phyloP scores from a whole-genome alignment of 257 asterid genomes.

The Thymus mandschuricus region DNA sequence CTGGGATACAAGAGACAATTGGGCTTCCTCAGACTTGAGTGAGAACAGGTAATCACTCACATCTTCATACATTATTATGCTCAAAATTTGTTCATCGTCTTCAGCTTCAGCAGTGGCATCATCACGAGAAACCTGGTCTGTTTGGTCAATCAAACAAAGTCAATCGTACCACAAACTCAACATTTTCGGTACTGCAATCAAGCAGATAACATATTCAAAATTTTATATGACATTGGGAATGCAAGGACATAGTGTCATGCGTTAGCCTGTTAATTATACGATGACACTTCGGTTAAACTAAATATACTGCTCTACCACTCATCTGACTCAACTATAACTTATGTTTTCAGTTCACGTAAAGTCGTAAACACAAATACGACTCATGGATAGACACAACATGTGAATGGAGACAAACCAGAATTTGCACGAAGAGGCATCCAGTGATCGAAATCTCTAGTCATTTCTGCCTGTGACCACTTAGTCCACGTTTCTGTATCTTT shows the following conservation, averaged over 20 bases:
- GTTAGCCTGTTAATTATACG: constrained; percentile 6
- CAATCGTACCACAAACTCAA: constrained; percentile 25
- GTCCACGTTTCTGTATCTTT: constrained; percentile 81
- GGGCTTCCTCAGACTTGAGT: constrained; percentile 75
- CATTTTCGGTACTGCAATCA: constrained; percentile 15
- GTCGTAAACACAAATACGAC: constrained; percentile 8
- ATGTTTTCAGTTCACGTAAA: not conserved
- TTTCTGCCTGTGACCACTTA: constrained; percentile 87
- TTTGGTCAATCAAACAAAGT: constrained; percentile 34
- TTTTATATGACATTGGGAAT: not conserved
- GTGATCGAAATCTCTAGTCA: constrained; percentile 59
- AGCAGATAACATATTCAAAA: not conserved
- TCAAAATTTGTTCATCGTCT: constrained; percentile 81
- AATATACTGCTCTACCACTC: constrained; percentile 22
- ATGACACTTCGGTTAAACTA: not conserved
- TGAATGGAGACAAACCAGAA: constrained; percentile 52
- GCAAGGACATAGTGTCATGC: constrained; percentile 17
- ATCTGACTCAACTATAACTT: constrained; percentile 11
- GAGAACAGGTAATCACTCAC: constrained; percentile 89
- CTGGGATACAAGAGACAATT: constrained; percentile 71
- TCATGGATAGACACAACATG: constrained; percentile 2
- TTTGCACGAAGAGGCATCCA: constrained; percentile 87
- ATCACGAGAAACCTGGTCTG: constrained; percentile 46
- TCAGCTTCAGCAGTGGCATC: constrained; percentile 51
- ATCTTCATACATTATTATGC: constrained; percentile 79